A percentile compares a stretch with the other conserved stretches of the same genome.
phyloP scores from a whole-genome alignment of 176 grass and related monocot species.

The Bolboschoenus planiculmis region DNA sequence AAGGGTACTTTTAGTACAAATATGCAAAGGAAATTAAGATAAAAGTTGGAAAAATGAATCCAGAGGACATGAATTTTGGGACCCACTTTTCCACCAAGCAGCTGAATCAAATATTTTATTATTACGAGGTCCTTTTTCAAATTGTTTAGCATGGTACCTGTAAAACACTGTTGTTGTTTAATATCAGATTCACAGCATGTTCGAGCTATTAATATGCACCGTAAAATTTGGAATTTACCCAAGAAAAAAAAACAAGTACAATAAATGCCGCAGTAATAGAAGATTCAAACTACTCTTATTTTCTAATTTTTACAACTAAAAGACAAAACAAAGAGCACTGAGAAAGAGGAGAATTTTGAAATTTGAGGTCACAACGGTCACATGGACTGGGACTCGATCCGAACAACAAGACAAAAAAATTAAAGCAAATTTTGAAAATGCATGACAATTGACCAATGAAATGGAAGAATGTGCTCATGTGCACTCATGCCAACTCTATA shows the following conservation, averaged over 20 bases:
- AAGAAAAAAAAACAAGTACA: background rate
- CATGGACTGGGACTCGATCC: background rate
- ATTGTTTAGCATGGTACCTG: background rate
- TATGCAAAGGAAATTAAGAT: background rate
- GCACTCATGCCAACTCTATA: background rate
- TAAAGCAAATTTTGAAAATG: background rate
- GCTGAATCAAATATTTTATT: background rate
- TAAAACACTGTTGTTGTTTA: background rate
- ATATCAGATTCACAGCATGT: background rate
- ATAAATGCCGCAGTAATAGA: slow-evolving; percentile 12
- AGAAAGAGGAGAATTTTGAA: background rate
- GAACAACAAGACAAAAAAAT: background rate
- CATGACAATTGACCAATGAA: background rate
- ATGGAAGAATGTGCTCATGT: background rate
- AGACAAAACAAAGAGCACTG: slow-evolving; percentile 4
- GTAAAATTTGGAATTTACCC: slow-evolving; percentile 17
- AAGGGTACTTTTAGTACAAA: background rate
- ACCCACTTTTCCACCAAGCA: background rate
- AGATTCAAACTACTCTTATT: slow-evolving; percentile 2
- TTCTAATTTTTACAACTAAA: slow-evolving; percentile 21
- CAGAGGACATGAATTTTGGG: background rate
- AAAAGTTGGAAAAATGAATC: background rate
- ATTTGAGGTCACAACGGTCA: slow-evolving; percentile 8
- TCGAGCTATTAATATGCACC: background rate
- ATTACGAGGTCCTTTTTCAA: background rate